phyloP scores from a whole-genome alignment of 2,329 filamentous ascomycete species.

The Chaetomium olivaceum region DNA sequence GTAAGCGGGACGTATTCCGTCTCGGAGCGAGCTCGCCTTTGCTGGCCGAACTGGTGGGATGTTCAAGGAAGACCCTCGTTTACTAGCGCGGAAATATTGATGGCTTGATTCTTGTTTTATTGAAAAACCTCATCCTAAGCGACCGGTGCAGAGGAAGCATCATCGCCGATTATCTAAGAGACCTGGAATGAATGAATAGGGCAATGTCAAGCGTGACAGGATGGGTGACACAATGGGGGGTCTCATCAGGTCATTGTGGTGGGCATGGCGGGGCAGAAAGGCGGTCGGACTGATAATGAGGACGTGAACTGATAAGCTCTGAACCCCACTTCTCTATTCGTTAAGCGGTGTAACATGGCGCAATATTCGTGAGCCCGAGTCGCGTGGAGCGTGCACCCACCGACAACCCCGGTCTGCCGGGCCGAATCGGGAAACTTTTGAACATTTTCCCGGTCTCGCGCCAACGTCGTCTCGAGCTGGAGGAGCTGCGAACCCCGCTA shows the following conservation, averaged over 20 bases:
- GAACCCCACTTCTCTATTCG: not conserved
- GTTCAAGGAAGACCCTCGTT: no score
- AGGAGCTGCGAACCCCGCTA: not conserved
- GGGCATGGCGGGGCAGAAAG: not conserved
- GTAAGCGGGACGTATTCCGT: not conserved
- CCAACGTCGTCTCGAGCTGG: not conserved
- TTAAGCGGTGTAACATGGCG: not conserved
- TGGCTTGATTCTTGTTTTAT: not conserved
- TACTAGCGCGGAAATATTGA: not conserved
- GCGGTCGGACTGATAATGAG: not conserved
- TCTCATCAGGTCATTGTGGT: no score
- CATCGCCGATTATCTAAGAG: not conserved
- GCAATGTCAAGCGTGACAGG: no score
- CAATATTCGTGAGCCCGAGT: not conserved
- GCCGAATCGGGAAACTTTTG: not conserved
- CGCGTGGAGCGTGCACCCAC: slow-evolving; percentile 1
- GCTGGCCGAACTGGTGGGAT: not conserved
- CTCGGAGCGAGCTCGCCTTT: not conserved
- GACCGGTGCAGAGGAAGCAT: not conserved
- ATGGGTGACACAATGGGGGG: no score
- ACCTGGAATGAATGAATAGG: not conserved
- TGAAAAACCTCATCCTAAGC: not conserved
- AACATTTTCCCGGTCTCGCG: not conserved
- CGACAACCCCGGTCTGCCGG: not conserved
- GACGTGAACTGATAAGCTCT: not conserved